phyloP scores from a whole-genome alignment of 345 rosid genomes.

The Schrenkiella parvula region DNA sequence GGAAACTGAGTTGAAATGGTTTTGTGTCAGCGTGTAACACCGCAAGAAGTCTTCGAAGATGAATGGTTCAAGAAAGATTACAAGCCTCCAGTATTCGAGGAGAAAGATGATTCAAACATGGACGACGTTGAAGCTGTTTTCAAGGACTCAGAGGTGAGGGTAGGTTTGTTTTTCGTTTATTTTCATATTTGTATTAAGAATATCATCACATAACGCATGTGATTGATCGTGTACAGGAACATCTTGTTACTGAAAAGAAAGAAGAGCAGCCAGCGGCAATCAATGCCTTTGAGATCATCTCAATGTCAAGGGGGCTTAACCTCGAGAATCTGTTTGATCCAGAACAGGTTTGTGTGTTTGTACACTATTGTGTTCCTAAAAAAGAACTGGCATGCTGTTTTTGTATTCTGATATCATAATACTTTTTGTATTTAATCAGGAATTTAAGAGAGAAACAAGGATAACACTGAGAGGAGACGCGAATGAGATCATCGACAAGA shows the following conservation, averaged over 20 bases:
- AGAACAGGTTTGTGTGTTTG: conserved; percentile 63
- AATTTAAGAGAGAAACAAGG: conserved; percentile 84
- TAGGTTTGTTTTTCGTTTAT: not conserved
- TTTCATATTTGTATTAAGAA: not conserved
- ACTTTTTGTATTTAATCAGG: conserved; percentile 27
- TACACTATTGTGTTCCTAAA: not conserved
- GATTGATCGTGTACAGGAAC: conserved; percentile 46
- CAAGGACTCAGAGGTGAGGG: conserved; percentile 70
- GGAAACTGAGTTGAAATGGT: not conserved
- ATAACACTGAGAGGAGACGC: conserved; percentile 80
- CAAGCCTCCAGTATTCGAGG: conserved; percentile 78
- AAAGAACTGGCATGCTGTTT: not conserved
- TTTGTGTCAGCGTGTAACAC: conserved; percentile 68
- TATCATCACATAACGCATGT: not conserved
- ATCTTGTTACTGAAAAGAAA: conserved; percentile 79
- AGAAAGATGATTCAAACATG: conserved; percentile 60
- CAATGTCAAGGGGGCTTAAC: conserved; percentile 88
- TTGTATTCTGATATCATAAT: not conserved
- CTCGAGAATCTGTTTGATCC: conserved; percentile 74
- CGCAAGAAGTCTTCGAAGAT: conserved; percentile 77
- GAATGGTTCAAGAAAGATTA: conserved; percentile 90
- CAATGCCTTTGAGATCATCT: conserved; percentile 92
- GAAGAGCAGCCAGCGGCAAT: conserved; percentile 82
- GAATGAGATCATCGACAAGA: conserved; percentile 75
- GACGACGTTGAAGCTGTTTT: conserved; percentile 95